A percentile compares a stretch with the other conserved stretches of the same genome.
Evolutionary conservation across 2,329 filamentous ascomycete species (phyloP).

Genomic region (Fusarium equiseti): DNA sequence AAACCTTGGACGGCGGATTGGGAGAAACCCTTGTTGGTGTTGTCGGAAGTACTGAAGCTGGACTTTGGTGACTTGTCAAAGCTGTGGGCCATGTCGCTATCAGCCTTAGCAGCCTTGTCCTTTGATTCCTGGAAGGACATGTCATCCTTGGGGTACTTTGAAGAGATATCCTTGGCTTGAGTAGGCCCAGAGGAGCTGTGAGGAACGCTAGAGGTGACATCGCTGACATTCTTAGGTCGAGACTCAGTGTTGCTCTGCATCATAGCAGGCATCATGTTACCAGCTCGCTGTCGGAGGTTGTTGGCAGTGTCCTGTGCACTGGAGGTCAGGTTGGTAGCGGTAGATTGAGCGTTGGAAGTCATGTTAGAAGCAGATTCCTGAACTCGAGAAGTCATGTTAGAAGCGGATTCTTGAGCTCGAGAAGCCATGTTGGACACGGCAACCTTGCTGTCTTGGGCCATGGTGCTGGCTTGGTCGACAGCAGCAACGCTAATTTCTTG

Average conservation of each 20-base stretch:
- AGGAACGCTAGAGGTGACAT: constrained; percentile 8
- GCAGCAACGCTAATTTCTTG: constrained; percentile 28
- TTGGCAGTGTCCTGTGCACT: constrained; percentile 27
- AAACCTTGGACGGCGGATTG: neutral
- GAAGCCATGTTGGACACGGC: constrained; percentile 27
- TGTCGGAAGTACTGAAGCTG: neutral
- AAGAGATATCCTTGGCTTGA: constrained; percentile 19
- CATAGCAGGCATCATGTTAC: constrained; percentile 18
- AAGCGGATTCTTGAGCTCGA: constrained; percentile 4
- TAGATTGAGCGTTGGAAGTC: constrained; percentile 26
- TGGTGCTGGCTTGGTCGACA: constrained; percentile 19
- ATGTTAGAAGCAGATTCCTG: constrained; percentile 17
- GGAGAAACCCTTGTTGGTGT: neutral
- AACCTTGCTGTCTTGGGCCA: constrained; percentile 26
- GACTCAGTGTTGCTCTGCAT: neutral
- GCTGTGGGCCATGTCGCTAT: neutral
- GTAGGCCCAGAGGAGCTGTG: constrained; percentile 4
- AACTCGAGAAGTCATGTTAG: constrained; percentile 26
- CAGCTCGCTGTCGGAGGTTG: constrained; percentile 12
- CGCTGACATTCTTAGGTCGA: neutral
- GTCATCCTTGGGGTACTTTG: neutral
- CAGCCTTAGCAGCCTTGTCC: neutral
- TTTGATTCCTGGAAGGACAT: neutral
- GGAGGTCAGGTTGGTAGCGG: neutral
- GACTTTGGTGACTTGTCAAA: neutral